Evolutionary conservation across 441 rosid species (phyloP), one percentile per base, ranked within the genome.

Genomic region (Kokia cookei): DNA sequence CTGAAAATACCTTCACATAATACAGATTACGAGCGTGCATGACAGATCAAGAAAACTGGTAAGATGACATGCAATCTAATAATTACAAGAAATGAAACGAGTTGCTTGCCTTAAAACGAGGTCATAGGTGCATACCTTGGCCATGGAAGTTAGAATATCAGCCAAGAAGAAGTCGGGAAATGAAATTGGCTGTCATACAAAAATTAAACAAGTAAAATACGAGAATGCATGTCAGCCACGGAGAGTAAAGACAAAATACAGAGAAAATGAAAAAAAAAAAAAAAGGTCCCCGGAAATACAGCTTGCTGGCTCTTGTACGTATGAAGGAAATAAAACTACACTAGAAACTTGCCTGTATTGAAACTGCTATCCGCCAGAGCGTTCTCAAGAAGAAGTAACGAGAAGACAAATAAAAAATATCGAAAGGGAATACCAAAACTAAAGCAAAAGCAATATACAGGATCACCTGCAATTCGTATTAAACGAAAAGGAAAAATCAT

Each of bases 151-250:
- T 71, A 88, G 73, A 64, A 90, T 88, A 81, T 88, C 95, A 17
- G 93, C 91, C 90, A 90, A 79, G 67, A 90, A 90, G 79, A 88
- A 90, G 86, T 90, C 93, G 9, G 91, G 87, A 82, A 88, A 90
- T 73, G 91, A 73, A 70, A 90, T 90, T 78, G 88, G 85, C 95
- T 90, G 91, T 72, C 43, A 73, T 43, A 73, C 50, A 80, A 27
- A n/a, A 64, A 79, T 45, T 40, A 26, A 17, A 75, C 22, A 71
- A 47, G 47, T 65, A 17, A 71, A 65, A 71, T 15, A 26, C 32
- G 13, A 0, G 13, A 74, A 69, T 7, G 17, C 27, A 47, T 13
- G 26, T 14, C 70, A 63, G 54, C 32, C 40, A 27, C 19, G 13
- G 7, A 77, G 24, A 65, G 66, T 40, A 63, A 73, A 71, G 70